Percentiles rank a stretch among this genome's conserved stretches.
Evolutionary conservation across 2,329 filamentous ascomycete genomes (phyloP).

Genomic region (Stagonosporopsis chrysanthemi): DNA sequence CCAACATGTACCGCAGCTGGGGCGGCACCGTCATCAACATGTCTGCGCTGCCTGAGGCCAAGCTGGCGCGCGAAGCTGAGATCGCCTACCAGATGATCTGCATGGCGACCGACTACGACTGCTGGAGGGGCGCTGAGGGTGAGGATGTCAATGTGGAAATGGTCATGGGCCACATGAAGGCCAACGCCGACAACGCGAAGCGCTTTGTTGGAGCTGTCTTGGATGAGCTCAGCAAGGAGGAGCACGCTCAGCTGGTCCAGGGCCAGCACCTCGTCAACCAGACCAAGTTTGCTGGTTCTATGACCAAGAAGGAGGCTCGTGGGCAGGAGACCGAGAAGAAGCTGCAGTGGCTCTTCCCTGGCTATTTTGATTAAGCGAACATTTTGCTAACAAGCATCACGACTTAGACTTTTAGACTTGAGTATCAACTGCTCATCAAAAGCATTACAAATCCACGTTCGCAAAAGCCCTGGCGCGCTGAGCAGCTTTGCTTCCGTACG

Average conservation of each 20-base stretch:
- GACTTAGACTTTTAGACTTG: constrained; percentile 19
- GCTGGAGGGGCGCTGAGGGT: constrained; percentile 82
- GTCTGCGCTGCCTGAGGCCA: constrained; percentile 93
- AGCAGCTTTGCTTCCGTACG: constrained; percentile 7
- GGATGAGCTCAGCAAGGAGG: constrained; percentile 80
- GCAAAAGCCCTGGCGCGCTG: not conserved
- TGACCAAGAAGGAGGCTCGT: constrained; percentile 81
- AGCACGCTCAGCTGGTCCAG: constrained; percentile 75
- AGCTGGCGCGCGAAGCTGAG: constrained; percentile 94
- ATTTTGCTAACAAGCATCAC: constrained; percentile 11
- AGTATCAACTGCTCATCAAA: constrained; percentile 3
- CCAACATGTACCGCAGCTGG: constrained; percentile 92
- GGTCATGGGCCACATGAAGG: constrained; percentile 96
- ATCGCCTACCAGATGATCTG: constrained; percentile 98
- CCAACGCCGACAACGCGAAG: constrained; percentile 87
- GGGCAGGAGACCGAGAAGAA: constrained; percentile 77
- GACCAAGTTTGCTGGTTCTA: constrained; percentile 79
- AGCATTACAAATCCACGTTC: constrained; percentile 13
- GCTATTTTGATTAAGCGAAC: constrained; percentile 65
- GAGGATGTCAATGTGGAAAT: constrained; percentile 90
- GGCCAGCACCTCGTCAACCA: constrained; percentile 83
- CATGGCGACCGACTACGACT: constrained; percentile 99
- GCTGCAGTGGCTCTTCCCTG: constrained; percentile 86
- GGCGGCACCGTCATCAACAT: constrained; percentile 98
- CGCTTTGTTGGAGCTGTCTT: constrained; percentile 85